phyloP scores from a whole-genome alignment of 192 early-diverging fungal genomes.

The Tieghemiomyces parasiticus region DNA sequence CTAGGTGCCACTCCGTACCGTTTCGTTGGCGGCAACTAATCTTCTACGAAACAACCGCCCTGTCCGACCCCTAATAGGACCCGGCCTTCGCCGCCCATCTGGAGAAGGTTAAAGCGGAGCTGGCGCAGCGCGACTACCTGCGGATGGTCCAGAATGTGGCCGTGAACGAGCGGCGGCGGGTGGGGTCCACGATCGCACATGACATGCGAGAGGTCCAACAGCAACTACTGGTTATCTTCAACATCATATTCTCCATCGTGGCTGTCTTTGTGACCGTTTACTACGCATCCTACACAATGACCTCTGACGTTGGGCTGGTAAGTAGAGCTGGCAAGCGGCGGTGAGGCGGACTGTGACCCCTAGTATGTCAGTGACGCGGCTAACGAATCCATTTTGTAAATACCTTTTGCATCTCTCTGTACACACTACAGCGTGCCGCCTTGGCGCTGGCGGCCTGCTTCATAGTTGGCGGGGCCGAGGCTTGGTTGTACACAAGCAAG shows the following conservation, averaged over 20 bases:
- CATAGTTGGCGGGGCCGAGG: neutral
- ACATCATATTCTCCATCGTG: neutral
- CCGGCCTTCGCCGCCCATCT: neutral
- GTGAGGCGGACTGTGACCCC: neutral
- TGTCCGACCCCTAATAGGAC: neutral
- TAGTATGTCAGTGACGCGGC: neutral
- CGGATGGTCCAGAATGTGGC: neutral
- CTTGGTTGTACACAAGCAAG: slow-evolving; percentile 2
- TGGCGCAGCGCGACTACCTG: neutral
- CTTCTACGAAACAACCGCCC: too few relatives aligned
- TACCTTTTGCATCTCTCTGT: neutral
- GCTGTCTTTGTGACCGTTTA: neutral
- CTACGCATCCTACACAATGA: neutral
- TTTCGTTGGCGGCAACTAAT: too few relatives aligned
- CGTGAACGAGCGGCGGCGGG: neutral
- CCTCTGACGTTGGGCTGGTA: neutral
- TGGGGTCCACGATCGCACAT: neutral
- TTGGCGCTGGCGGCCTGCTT: neutral
- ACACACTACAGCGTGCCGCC: neutral
- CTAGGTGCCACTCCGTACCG: too few relatives aligned
- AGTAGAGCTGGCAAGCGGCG: neutral
- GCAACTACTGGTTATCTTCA: neutral
- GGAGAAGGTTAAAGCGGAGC: neutral
- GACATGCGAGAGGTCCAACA: neutral
- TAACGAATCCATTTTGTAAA: neutral